phyloP scores from a whole-genome alignment of 257 asterid genomes.

The Vinca minor region DNA sequence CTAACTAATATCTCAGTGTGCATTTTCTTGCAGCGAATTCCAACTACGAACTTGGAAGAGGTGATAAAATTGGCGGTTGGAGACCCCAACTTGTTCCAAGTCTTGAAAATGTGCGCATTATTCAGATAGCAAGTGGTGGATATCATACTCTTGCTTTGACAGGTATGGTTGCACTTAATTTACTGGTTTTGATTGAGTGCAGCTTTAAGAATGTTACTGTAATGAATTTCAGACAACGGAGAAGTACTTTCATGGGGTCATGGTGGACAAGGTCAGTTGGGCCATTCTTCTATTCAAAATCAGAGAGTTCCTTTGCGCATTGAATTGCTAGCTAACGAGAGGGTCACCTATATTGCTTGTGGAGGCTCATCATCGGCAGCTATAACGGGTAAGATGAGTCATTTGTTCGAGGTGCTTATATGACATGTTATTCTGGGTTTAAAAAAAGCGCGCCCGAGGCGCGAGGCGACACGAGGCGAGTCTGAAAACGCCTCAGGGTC shows the following conservation, averaged over 20 bases:
- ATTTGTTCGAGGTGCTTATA: too few species aligned
- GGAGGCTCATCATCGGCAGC: slow-evolving; percentile 98
- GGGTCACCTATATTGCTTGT: slow-evolving; percentile 63
- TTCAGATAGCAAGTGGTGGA: slow-evolving; percentile 94
- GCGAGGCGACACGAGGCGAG: too few species aligned
- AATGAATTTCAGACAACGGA: slow-evolving; percentile 56
- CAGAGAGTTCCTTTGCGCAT: slow-evolving; percentile 60
- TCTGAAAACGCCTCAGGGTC: too few species aligned
- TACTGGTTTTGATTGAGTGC: neutral
- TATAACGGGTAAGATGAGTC: slow-evolving; percentile 56
- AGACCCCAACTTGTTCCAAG: slow-evolving; percentile 78
- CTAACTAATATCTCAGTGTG: slow-evolving; percentile 1
- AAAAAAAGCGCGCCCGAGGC: too few species aligned
- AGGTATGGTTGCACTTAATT: slow-evolving; percentile 29
- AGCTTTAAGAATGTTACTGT: slow-evolving; percentile 15
- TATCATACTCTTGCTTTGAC: slow-evolving; percentile 97
- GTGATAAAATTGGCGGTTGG: slow-evolving; percentile 87
- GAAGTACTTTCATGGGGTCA: slow-evolving; percentile 97
- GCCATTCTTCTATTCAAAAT: slow-evolving; percentile 65
- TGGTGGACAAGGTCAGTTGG: slow-evolving; percentile 92
- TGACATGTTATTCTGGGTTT: too few species aligned
- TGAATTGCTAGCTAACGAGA: slow-evolving; percentile 69
- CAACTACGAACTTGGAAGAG: slow-evolving; percentile 96
- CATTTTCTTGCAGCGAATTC: slow-evolving; percentile 65
- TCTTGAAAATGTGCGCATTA: slow-evolving; percentile 56